These are phyloP conservation scores for Candida mattraensis DNA, from an alignment of 805 yeast species.

Conservation along the genomic window DNA sequence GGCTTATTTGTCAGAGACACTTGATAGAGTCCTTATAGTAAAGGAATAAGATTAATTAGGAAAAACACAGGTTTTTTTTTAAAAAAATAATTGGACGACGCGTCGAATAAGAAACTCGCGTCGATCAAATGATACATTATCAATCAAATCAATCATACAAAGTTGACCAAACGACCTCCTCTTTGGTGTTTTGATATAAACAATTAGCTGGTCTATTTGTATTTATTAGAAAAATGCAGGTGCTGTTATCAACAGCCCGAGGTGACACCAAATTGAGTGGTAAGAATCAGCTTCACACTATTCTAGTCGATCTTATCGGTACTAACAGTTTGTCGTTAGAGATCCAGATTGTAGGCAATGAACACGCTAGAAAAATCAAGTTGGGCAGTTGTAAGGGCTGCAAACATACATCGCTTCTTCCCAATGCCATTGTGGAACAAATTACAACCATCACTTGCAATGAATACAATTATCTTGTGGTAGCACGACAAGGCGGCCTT, in stretches of 20 bases:
- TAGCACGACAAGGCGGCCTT: constrained; percentile 21
- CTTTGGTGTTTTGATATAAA: no score
- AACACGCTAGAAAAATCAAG: constrained; percentile 5
- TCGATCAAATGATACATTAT: constrained; percentile 15
- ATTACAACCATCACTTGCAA: constrained; percentile 10
- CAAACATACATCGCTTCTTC: constrained; percentile 4
- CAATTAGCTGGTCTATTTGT: no score
- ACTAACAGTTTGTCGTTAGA: constrained; percentile 12
- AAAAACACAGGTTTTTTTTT: constrained; percentile 2
- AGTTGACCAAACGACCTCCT: no score
- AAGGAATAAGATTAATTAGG: constrained; percentile 1
- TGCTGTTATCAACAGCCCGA: constrained; percentile 23
- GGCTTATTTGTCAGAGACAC: constrained; percentile 1
- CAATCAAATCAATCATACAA: no score
- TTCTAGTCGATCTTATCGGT: constrained; percentile 13
- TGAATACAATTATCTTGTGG: constrained; percentile 13
- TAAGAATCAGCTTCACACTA: constrained; percentile 11
- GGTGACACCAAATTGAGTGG: constrained; percentile 22
- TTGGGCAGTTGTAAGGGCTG: constrained; percentile 6
- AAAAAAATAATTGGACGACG: constrained; percentile 5
- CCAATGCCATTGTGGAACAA: constrained; percentile 19
- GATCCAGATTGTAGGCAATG: constrained; percentile 9
- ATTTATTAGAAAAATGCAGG: constrained; percentile 12
- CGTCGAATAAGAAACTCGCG: constrained; percentile 6
- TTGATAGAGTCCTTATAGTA: background rate